Evolutionary conservation across 805 yeast species (phyloP).

Genomic region (Monosporozyma solicola): DNA sequence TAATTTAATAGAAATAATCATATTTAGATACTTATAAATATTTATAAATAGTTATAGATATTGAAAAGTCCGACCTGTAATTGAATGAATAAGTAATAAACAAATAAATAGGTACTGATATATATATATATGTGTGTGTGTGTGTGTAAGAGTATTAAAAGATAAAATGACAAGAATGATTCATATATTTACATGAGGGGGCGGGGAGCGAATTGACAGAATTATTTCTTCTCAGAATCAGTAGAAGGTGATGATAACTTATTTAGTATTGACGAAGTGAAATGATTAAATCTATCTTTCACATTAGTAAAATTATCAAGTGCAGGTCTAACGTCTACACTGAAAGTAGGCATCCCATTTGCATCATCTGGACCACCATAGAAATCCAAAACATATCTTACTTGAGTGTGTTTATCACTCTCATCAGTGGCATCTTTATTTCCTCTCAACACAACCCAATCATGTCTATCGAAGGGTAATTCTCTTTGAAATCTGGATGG

Average conservation of each 20-base stretch:
- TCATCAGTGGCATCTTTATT: conserved; percentile 18
- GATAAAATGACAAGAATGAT: too few relatives aligned
- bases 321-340: conserved; percentile 93
- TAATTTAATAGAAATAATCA: background rate
- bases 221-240: background rate
- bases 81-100: background rate
- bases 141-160: too few relatives aligned
- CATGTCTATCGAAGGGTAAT: conserved; percentile 97
- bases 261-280: conserved; percentile 19
- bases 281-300: conserved; percentile 57
- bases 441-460: conserved; percentile 84
- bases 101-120: too few relatives aligned
- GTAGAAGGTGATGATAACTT: background rate
- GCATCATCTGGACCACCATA: conserved; percentile 92
- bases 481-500: conserved; percentile 65
- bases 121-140: too few relatives aligned
- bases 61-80: background rate
- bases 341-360: conserved; percentile 84
- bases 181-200: background rate
- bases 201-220: background rate
- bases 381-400: conserved; percentile 91
- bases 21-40: background rate
- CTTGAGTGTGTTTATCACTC: conserved; percentile 47
- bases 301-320: conserved; percentile 59
- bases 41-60: background rate